A percentile compares a stretch with the other conserved stretches of the same genome.
Conservation (phyloP, 495 filamentous ascomycete genomes). For the Cladorrhinum samala region DNA sequence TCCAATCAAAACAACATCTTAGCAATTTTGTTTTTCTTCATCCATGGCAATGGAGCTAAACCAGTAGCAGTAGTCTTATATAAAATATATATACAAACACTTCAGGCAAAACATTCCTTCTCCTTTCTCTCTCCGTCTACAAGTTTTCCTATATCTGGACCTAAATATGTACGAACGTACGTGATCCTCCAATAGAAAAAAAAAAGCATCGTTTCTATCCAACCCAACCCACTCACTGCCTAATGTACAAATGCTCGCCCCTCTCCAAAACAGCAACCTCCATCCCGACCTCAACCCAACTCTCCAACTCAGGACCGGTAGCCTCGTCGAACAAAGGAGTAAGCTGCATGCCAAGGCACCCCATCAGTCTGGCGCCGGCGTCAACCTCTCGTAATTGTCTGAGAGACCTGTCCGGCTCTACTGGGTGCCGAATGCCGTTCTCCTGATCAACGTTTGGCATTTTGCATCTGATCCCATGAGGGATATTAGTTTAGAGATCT, state of each 20-base stretch:
- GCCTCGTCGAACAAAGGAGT: constrained; percentile 51
- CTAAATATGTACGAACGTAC: no score
- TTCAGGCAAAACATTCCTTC: no score
- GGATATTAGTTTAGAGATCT: background rate
- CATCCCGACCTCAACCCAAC: constrained; percentile 42
- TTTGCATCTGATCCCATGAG: constrained; percentile 52
- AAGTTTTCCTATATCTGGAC: no score
- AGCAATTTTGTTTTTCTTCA: no score
- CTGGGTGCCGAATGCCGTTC: constrained; percentile 61
- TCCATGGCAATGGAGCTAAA: no score
- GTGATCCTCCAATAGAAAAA: no score
- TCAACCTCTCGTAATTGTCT: constrained; percentile 67
- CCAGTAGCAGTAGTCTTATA: no score
- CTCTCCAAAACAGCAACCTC: constrained; percentile 31
- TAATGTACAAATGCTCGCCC: constrained; percentile 37
- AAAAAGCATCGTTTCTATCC: no score
- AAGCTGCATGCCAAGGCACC: constrained; percentile 82
- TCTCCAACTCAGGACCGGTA: constrained; percentile 24
- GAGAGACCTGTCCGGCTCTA: constrained; percentile 69
- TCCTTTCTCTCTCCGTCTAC: no score
- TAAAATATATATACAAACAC: no score
- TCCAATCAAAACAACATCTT: no score
- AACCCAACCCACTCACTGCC: constrained; percentile 16
- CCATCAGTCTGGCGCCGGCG: constrained; percentile 57
- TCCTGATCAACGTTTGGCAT: constrained; percentile 77